Base-by-base conservation (phyloP, 139 green algal genomes). In the Chlorella sp. region DNA sequence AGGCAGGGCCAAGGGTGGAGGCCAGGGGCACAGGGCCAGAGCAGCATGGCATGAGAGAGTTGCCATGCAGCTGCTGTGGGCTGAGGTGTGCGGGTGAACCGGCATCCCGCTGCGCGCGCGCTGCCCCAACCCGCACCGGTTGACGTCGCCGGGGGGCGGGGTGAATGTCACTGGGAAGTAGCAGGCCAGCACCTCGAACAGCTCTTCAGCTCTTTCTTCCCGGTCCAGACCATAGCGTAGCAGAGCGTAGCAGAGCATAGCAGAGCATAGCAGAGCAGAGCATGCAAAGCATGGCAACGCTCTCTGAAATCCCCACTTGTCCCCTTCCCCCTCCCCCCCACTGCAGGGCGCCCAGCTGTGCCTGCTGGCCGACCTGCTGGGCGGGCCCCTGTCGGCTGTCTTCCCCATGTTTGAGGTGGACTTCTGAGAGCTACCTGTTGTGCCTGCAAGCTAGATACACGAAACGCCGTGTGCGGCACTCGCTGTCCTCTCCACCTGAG, bases 141-240 rank as follows among this genome's bases (percentile, higher is more conserved):
- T 83, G 77, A 78, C 32, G 77, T 91, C 85, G 40, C 93, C 88
- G 60, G 94, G 94, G 0, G 95, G 95, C 30, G 97, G 97, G 18
- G 93, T 98, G 93, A 99, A 99, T 48, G 92, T 91, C 88, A 99
- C 75, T 1, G 97, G 97, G 91, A 99, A 99, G 96, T 99, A 99
- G 86, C 94, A 95, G n/a, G 94, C 83, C 18, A 98, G 37, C 30
- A 97, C 91, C 57, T 99, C 97, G 80, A 97, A 97, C 21, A 99
- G 69, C 86, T 99, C 97, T 57, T 96, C 96, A 7, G 75, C 83
- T 21, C 30, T 68, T 48, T 90, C 86, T 80, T 91, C 66, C 66
- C 48, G n/a, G n/a, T n/a, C 66, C 83, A 28, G 36, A 76, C 64
- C 88, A n/a, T n/a, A n/a, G n/a, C 86, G 80, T 91, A 66, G 42